Base-by-base conservation (phyloP, 2,329 filamentous ascomycete species). In the Diaporthe citrichinensis region DNA sequence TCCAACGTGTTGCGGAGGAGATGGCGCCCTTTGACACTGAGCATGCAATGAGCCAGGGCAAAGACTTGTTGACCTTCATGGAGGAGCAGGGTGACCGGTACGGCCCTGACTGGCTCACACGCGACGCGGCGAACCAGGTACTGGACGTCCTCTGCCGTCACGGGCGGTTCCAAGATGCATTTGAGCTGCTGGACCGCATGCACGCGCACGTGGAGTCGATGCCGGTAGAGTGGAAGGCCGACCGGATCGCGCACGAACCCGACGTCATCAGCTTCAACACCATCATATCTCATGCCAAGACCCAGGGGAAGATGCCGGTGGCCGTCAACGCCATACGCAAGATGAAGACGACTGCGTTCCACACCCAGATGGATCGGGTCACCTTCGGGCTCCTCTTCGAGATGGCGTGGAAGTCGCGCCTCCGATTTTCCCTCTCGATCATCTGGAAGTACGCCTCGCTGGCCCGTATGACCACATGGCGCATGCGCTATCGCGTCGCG, bases 1-100 rank as follows among this genome's bases (percentile, higher is more conserved):
- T 85, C 10, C 82, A 81, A 10, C 80, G 80, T 14, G 81, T 90
- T 34, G 86, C 87, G 4, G 78, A 79, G 15, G 82, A 85, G 59
- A 86, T 89, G 84, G 87, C 84, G 10, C 77, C 81, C 15, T 81
- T 84, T 65, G 88, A 90, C 76, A 81, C 85, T 20, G 84, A 88
- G 78, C 81, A 83, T 14, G 84, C 87, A 8, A 81, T 86, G n/a
- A 80, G 81, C 72, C 78, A 81, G 8, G 82, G 83, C 12, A 82
- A 82, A 61, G 79, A 80, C 51, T 78, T 86, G 0, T 77, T 82
- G 3, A 73, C 77, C 0, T 89, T 90, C 74, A 73, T 89, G 10
- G 77, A 78, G 14, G 81, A 84, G 46, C 87, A 88, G 78, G 78
- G 82, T 7, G 80, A 80, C 12, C 83, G 86, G 4, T 90, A 89